phyloP scores from a whole-genome alignment of 2,329 filamentous ascomycete genomes.

The Trichoderma sp. region DNA sequence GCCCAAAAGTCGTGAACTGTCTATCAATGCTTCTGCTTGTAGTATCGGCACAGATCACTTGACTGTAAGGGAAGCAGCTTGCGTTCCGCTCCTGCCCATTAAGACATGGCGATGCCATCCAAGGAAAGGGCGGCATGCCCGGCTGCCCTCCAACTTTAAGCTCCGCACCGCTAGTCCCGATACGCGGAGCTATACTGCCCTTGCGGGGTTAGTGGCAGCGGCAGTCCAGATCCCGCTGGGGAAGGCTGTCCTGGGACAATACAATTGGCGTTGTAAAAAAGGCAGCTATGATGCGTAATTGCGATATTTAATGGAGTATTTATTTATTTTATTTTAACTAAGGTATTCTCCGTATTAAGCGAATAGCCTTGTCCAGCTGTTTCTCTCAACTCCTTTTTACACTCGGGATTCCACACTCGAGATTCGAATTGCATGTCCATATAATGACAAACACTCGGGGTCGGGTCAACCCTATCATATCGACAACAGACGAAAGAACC shows the following conservation, averaged over 20 bases:
- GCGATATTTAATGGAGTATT: not conserved
- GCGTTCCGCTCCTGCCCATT: slow-evolving; percentile 11
- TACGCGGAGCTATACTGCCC: not conserved
- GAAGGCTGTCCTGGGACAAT: not conserved
- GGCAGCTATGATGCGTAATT: not conserved
- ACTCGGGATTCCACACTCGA: not conserved
- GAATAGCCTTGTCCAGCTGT: not conserved
- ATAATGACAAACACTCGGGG: not conserved
- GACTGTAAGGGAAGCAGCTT: slow-evolving; percentile 10
- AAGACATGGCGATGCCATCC: slow-evolving; percentile 2
- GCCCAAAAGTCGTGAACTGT: not conserved
- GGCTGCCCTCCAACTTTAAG: slow-evolving; percentile 8
- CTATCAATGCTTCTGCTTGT: not conserved
- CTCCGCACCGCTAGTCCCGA: slow-evolving; percentile 1
- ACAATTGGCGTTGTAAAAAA: not conserved
- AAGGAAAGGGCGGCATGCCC: slow-evolving; percentile 13
- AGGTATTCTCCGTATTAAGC: not conserved
- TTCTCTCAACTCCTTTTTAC: not conserved
- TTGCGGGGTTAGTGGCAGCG: not conserved
- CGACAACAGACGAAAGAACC: not conserved
- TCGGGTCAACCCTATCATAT: not conserved
- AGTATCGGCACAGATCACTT: not conserved
- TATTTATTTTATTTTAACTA: not conserved
- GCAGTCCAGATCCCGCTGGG: not conserved
- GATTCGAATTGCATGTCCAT: not conserved